Evolutionary conservation across 805 yeast genomes (phyloP).

Genomic region (Hanseniaspora singularis): DNA sequence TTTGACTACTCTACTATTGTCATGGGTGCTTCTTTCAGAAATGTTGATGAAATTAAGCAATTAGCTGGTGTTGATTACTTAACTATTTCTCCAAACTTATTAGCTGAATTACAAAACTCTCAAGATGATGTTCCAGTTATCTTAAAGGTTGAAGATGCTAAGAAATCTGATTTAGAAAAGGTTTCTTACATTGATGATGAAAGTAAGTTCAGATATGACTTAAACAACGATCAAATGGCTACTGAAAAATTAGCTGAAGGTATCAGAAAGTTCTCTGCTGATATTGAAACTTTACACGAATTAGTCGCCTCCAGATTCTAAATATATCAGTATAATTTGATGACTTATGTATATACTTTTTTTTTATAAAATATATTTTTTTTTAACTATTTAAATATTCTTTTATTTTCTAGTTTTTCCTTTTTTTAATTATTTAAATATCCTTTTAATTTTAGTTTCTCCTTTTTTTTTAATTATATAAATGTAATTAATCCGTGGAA

Average conservation of each 20-base stretch:
- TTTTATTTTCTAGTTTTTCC: not conserved
- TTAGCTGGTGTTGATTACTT: constrained; percentile 94
- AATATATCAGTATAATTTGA: not conserved
- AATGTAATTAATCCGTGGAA: no score
- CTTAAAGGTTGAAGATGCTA: constrained; percentile 59
- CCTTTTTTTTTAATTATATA: no score
- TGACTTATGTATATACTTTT: not conserved
- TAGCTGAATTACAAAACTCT: constrained; percentile 69
- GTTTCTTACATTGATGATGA: constrained; percentile 76
- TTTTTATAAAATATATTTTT: not conserved
- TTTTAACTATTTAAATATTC: not conserved
- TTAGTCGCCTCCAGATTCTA: constrained; percentile 47
- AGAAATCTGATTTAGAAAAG: constrained; percentile 43
- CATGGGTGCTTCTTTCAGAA: constrained; percentile 99
- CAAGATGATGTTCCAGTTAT: constrained; percentile 66
- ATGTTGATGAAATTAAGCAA: constrained; percentile 86
- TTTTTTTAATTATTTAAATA: no score
- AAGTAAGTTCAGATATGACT: constrained; percentile 73
- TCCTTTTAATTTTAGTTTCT: no score
- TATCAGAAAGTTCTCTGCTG: constrained; percentile 93
- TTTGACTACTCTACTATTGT: constrained; percentile 92
- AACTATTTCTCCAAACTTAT: constrained; percentile 85
- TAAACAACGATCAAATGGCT: constrained; percentile 97
- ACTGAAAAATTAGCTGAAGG: constrained; percentile 96
- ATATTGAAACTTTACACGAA: constrained; percentile 64